Evolutionary conservation across 805 yeast genomes (phyloP).

Genomic region (Candida insectalens): DNA sequence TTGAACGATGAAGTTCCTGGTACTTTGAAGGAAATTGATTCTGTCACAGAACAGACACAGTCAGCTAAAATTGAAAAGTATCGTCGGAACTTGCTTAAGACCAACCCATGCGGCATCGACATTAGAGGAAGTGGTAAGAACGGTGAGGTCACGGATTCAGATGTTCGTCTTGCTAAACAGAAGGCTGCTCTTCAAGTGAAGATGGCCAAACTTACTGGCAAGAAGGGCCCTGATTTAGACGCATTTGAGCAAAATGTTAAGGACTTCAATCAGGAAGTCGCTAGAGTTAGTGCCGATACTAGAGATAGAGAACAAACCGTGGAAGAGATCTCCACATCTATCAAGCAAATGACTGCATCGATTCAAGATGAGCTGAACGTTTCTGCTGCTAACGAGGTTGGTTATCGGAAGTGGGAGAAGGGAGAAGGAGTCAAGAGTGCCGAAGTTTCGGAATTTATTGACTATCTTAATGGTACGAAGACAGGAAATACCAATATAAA

Average conservation of each 20-base stretch:
- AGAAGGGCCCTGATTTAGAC: conserved; percentile 35
- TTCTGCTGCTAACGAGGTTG: conserved; percentile 29
- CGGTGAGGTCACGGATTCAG: conserved; percentile 79
- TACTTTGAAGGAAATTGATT: conserved; percentile 51
- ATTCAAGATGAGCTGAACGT: conserved; percentile 24
- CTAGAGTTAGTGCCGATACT: conserved; percentile 42
- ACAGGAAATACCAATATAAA: conserved; percentile 10
- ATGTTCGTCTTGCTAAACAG: conserved; percentile 69
- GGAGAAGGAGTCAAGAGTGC: conserved; percentile 68
- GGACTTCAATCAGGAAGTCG: conserved; percentile 41
- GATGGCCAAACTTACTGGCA: conserved; percentile 91
- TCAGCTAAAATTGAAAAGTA: conserved; percentile 55
- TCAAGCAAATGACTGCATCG: conserved; percentile 44
- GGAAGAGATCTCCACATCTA: conserved; percentile 62
- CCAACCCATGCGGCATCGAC: conserved; percentile 58
- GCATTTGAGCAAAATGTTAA: conserved; percentile 46
- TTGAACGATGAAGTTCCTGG: conserved; percentile 66
- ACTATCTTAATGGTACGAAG: conserved; percentile 33
- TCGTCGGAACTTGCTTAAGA: conserved; percentile 43
- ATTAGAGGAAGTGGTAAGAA: conserved; percentile 77
- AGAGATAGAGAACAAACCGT: conserved; percentile 50
- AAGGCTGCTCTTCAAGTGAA: conserved; percentile 73
- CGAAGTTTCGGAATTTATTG: conserved; percentile 53
- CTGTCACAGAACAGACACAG: conserved; percentile 61
- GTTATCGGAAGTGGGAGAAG: conserved; percentile 66